Evolutionary conservation across 2,329 filamentous ascomycete species (phyloP).

Genomic region (Helicocarpus griseus): DNA sequence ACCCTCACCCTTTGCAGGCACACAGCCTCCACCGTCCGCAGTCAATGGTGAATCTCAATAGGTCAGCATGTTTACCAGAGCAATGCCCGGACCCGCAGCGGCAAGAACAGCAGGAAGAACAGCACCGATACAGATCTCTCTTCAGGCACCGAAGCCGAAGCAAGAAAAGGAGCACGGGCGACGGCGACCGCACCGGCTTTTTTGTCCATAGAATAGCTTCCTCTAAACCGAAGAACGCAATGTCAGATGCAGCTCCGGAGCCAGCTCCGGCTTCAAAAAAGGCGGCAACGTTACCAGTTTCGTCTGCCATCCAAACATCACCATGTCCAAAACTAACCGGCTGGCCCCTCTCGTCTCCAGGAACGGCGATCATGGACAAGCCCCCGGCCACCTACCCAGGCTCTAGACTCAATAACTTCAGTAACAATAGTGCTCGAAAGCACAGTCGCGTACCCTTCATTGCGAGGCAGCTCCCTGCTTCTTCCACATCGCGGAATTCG

Average conservation of each 20-base stretch:
- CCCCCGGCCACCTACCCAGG: background rate
- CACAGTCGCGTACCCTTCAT: background rate
- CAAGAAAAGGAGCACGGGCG: background rate
- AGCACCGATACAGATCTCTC: background rate
- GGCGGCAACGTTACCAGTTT: too few species aligned
- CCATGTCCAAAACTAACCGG: too few species aligned
- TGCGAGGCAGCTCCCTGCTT: background rate
- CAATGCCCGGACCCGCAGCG: background rate
- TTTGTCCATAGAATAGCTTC: background rate
- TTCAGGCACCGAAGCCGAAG: background rate
- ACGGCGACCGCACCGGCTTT: background rate
- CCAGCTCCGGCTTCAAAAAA: background rate
- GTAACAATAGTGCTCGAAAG: background rate
- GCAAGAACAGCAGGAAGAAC: background rate
- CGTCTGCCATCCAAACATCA: too few species aligned
- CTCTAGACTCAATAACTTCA: background rate
- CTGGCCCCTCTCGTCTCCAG: background rate
- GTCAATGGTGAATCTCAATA: constrained; percentile 2
- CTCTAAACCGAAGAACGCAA: background rate
- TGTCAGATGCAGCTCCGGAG: background rate
- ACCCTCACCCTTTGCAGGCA: background rate
- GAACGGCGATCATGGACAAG: background rate
- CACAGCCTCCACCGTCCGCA: background rate
- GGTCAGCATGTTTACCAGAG: background rate
- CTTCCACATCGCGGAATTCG: background rate